phyloP scores from a whole-genome alignment of 345 rosid genomes.

The Moricandia arvensis region DNA sequence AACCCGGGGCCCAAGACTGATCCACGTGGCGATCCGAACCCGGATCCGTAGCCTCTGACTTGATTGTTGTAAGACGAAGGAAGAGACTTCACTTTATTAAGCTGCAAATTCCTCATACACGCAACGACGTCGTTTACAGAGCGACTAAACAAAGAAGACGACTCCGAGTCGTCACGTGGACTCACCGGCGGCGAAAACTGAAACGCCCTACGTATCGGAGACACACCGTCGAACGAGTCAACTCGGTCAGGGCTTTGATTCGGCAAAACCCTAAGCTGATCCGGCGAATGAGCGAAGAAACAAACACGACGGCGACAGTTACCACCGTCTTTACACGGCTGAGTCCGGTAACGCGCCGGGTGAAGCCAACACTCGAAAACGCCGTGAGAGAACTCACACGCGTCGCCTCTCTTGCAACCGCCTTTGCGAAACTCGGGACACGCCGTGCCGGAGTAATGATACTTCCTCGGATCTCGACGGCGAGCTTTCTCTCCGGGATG shows the following conservation, averaged over 20 bases:
- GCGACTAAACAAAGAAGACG: slow-evolving; percentile 46
- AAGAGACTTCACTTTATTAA: slow-evolving; percentile 56
- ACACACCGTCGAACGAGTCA: slow-evolving; percentile 47
- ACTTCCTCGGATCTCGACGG: slow-evolving; percentile 79
- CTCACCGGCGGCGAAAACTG: slow-evolving; percentile 65
- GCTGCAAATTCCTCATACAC: slow-evolving; percentile 65
- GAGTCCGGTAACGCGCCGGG: slow-evolving; percentile 84
- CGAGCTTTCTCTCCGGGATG: slow-evolving; percentile 97
- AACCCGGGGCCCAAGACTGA: slow-evolving; percentile 55
- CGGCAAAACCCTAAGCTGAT: slow-evolving; percentile 69
- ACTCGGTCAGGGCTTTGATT: slow-evolving; percentile 59
- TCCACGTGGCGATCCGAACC: slow-evolving; percentile 59
- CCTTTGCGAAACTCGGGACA: slow-evolving; percentile 88
- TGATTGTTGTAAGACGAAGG: slow-evolving; percentile 52
- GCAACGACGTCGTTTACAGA: slow-evolving; percentile 51
- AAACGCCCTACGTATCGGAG: slow-evolving; percentile 38
- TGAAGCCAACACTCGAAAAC: slow-evolving; percentile 99
- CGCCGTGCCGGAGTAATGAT: slow-evolving; percentile 75
- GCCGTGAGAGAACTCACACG: slow-evolving; percentile 91
- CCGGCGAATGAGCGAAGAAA: slow-evolving; percentile 93
- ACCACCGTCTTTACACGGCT: slow-evolving; percentile 88
- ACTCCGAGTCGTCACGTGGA: slow-evolving; percentile 55
- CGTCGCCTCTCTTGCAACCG: slow-evolving; percentile 67
- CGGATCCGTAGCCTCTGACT: slow-evolving; percentile 32
- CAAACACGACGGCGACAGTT: slow-evolving; percentile 76